Base-by-base conservation (phyloP, 2,329 filamentous ascomycete species). In the Fusarium proliferatum region DNA sequence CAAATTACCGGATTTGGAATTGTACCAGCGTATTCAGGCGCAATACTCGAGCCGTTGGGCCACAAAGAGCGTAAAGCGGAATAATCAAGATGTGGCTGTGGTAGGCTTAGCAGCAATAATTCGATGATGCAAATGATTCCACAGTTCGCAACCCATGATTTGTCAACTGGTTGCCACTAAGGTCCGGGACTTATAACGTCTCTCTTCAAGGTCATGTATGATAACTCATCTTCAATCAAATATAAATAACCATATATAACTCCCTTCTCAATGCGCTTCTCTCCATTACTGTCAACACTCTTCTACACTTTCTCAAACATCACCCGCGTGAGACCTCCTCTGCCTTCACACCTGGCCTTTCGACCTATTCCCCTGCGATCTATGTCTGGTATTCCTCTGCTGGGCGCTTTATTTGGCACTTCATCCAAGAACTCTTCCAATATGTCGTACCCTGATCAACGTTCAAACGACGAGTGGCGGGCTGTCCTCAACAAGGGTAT, bases 401-500 rank as follows among this genome's bases (percentile, higher is more conserved):
- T 97, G 42, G 87, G 93, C 76, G 90, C 92, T 63, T 85, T 97
- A 4, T 97, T 97, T 79, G 87, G 88, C 65, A 88, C 91, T 61
- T 91, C 91, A 30, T 85, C 86, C 42, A 69, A 46, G 41, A 83
- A 85, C 63, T 85, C 86, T 58, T 85, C 84, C 72, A 88, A 88
- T 61, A 94, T 93, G 87, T 88, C 90, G 48, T 95, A 92, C 78
- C 94, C 96, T n/a, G 90, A 96, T 59, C 85, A 96, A 81, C 94
- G 95, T 82, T 89, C 86, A 43, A 88, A 95, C 28, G 90, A 94
- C 64, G 95, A 98, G 85, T 99, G 96, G 96, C 92, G 91, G 75
- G 93, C 96, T 13, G 89, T 97, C 66, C 86, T 99, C 61, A 95
- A 87, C 75, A 85, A 85, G 77, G 83, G 85, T 86, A 81, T 74